Conservation (phyloP, 2,329 filamentous ascomycete genomes). For the Dryadomyces sulphureus region DNA sequence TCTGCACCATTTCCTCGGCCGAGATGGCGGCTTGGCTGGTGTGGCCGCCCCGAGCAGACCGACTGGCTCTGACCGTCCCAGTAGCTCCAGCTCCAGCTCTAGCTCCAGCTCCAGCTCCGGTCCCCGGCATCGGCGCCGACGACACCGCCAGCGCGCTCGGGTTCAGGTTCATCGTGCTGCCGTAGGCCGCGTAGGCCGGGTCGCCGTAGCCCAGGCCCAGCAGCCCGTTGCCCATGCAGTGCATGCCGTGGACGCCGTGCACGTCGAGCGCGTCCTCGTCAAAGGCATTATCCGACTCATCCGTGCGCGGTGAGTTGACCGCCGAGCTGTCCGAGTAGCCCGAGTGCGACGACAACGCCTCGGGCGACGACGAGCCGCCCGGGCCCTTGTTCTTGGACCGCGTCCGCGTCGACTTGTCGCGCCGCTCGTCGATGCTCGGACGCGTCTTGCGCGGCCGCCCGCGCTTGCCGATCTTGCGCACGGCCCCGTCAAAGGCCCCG, state of each 20-base stretch:
- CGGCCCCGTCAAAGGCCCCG: slow-evolving; percentile 73
- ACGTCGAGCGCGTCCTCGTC: slow-evolving; percentile 21
- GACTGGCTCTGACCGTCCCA: not conserved
- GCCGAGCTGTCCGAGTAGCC: slow-evolving; percentile 42
- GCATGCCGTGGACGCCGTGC: not conserved
- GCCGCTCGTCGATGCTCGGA: slow-evolving; percentile 39
- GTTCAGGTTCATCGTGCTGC: slow-evolving; percentile 23
- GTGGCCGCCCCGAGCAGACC: not conserved
- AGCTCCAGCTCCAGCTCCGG: too few relatives aligned
- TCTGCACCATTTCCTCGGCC: slow-evolving; percentile 10
- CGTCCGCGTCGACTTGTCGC: slow-evolving; percentile 41
- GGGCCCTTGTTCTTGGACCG: slow-evolving; percentile 39
- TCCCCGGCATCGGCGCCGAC: slow-evolving; percentile 23
- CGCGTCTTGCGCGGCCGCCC: slow-evolving; percentile 48
- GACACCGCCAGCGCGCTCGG: slow-evolving; percentile 23
- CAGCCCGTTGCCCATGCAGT: not conserved
- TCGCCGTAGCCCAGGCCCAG: not conserved
- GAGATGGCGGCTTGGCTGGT: not conserved
- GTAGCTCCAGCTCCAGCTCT: too few relatives aligned
- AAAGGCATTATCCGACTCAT: slow-evolving; percentile 26
- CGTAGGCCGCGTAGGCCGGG: too few relatives aligned
- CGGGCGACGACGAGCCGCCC: slow-evolving; percentile 28
- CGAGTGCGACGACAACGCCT: slow-evolving; percentile 35
- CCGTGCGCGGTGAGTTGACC: slow-evolving; percentile 34
- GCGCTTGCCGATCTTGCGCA: slow-evolving; percentile 45